Evolutionary conservation across 441 rosid genomes (phyloP).

Genomic region (Bocquillonia castaneifolia): DNA sequence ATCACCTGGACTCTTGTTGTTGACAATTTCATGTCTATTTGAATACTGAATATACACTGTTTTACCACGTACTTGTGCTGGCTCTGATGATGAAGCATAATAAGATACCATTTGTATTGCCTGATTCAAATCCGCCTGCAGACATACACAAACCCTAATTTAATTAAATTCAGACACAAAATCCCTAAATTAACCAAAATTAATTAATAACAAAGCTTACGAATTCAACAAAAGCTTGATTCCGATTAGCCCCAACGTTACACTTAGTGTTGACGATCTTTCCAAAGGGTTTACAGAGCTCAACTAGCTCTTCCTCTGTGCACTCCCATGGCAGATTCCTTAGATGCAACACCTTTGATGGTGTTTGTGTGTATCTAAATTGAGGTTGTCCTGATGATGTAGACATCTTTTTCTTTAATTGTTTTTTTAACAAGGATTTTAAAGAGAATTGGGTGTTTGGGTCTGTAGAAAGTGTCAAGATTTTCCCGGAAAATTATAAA

Average conservation of each 20-base stretch:
- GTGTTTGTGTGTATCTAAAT: slow-evolving; percentile 97
- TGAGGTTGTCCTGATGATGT: slow-evolving; percentile 70
- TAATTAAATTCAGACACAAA: neutral
- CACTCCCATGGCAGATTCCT: slow-evolving; percentile 98
- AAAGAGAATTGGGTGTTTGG: slow-evolving; percentile 5
- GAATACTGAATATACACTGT: slow-evolving; percentile 95
- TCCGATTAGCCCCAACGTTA: slow-evolving; percentile 94
- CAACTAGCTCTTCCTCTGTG: slow-evolving; percentile 83
- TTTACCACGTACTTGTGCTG: slow-evolving; percentile 97
- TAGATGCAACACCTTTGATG: slow-evolving; percentile 91
- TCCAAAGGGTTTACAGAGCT: slow-evolving; percentile 93
- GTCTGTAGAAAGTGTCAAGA: slow-evolving; percentile 1
- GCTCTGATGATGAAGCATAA: slow-evolving; percentile 95
- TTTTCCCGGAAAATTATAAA: neutral
- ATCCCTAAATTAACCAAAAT: neutral
- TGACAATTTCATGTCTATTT: slow-evolving; percentile 91
- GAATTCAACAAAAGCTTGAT: slow-evolving; percentile 95
- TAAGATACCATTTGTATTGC: slow-evolving; percentile 98
- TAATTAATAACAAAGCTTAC: slow-evolving; percentile 30
- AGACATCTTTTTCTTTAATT: slow-evolving; percentile 37
- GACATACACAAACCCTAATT: neutral
- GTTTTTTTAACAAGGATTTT: neutral
- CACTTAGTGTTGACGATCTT: slow-evolving; percentile 90
- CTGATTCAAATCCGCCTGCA: slow-evolving; percentile 85
- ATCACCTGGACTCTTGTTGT: slow-evolving; percentile 99